These are phyloP conservation scores for Staphylotrichum longicolle DNA, from an alignment of 495 filamentous ascomycete genomes.

Conservation along the genomic window DNA sequence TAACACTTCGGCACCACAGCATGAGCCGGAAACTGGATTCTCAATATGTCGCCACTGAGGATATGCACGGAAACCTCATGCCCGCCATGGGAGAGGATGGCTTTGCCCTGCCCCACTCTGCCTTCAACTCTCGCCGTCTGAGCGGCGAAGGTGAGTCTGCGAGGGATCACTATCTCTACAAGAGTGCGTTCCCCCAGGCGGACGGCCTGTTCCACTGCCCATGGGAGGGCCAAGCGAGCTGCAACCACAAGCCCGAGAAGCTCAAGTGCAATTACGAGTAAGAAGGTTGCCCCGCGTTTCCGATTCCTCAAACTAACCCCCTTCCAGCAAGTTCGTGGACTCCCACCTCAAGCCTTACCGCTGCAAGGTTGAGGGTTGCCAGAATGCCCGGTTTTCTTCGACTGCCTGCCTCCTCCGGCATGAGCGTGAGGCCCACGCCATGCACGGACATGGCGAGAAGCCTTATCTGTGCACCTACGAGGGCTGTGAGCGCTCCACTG, in stretches of 20 bases:
- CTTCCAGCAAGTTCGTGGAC: conserved; percentile 83
- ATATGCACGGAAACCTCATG: conserved; percentile 41
- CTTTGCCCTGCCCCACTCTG: conserved; percentile 42
- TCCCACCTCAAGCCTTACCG: conserved; percentile 92
- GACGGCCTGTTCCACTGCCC: conserved; percentile 92
- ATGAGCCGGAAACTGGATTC: conserved; percentile 35
- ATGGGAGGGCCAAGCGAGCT: conserved; percentile 68
- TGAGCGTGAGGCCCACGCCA: conserved; percentile 88
- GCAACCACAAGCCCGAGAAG: conserved; percentile 81
- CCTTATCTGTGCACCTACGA: conserved; percentile 80
- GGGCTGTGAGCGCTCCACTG: conserved; percentile 75
- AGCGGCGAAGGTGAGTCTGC: conserved; percentile 61
- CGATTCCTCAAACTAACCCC: conserved; percentile 33
- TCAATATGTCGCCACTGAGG: conserved; percentile 43
- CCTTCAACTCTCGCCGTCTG: conserved; percentile 44
- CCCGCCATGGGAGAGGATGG: conserved; percentile 41
- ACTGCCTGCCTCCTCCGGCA: conserved; percentile 94
- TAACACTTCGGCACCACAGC: conserved; percentile 27
- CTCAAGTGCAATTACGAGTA: conserved; percentile 98
- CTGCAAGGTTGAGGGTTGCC: conserved; percentile 77
- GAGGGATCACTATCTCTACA: conserved; percentile 75
- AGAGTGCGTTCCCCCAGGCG: conserved; percentile 57
- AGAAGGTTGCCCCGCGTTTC: conserved; percentile 36
- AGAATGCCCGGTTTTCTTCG: conserved; percentile 80
- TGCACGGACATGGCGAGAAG: conserved; percentile 91